A percentile compares a stretch with the other conserved stretches of the same genome.
Evolutionary conservation across 1,139 yeast genomes (phyloP).

Genomic region (Saccharomyces pastorianus): DNA sequence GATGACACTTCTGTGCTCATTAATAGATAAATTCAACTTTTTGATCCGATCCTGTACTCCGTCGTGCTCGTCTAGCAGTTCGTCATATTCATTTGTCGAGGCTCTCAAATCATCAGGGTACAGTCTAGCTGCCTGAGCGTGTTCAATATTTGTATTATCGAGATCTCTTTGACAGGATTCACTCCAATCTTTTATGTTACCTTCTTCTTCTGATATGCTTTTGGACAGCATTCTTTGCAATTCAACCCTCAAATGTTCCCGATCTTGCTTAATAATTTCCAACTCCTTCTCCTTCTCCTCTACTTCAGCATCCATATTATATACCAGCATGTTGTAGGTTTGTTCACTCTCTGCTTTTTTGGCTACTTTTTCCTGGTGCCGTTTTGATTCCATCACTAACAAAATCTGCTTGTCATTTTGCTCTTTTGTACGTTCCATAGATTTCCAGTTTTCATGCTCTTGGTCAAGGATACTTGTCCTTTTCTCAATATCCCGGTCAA

Average conservation of each 20-base stretch:
- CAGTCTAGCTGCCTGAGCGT: not conserved
- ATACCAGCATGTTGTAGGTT: not conserved
- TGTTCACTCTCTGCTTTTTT: conserved; percentile 9
- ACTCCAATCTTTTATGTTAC: conserved; percentile 11
- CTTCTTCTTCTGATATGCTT: conserved; percentile 4
- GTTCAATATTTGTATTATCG: not conserved
- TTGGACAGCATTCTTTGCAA: conserved; percentile 8
- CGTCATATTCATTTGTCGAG: not conserved
- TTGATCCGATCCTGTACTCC: not conserved
- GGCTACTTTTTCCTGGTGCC: not conserved
- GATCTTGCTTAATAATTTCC: conserved; percentile 11
- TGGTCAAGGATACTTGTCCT: conserved; percentile 38
- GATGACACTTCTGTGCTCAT: not conserved
- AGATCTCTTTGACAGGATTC: conserved; percentile 3
- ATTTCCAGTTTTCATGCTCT: conserved; percentile 27
- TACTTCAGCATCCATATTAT: not conserved
- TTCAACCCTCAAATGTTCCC: conserved; percentile 21
- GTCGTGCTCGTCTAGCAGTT: not conserved
- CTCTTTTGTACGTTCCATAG: conserved; percentile 21
- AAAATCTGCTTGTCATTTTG: conserved; percentile 34
- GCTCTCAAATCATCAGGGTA: not conserved
- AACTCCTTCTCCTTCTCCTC: conserved; percentile 28
- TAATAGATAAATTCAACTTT: not conserved
- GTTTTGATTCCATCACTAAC: conserved; percentile 26
- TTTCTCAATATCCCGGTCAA: conserved; percentile 51